phyloP scores from a whole-genome alignment of 495 filamentous ascomycete genomes.

The Extremus antarcticus region DNA sequence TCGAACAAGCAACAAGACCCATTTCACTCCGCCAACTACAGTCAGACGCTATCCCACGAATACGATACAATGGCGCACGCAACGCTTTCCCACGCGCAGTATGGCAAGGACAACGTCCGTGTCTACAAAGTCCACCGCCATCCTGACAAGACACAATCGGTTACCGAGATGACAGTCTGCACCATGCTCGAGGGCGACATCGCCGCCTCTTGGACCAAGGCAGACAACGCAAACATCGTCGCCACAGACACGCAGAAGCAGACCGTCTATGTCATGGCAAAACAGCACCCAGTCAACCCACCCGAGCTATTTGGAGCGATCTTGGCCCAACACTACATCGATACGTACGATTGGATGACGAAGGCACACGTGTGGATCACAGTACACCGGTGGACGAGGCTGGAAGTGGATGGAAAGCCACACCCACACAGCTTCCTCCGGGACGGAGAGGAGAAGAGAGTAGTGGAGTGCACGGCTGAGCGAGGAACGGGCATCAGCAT shows the following conservation, averaged over 20 bases:
- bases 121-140: slow-evolving; percentile 86
- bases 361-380: slow-evolving; percentile 66
- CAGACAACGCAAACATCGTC: slow-evolving; percentile 91
- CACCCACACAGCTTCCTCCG: slow-evolving; percentile 96
- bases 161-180: slow-evolving; percentile 91
- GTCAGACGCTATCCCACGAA: background rate
- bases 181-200: slow-evolving; percentile 84
- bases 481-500: slow-evolving; percentile 36
- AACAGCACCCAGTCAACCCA: slow-evolving; percentile 83
- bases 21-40: background rate
- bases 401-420: slow-evolving; percentile 74
- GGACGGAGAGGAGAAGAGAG: slow-evolving; percentile 78
- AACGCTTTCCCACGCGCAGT: slow-evolving; percentile 32
- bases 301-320: slow-evolving; percentile 86
- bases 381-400: slow-evolving; percentile 85
- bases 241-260: slow-evolving; percentile 98
- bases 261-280: slow-evolving; percentile 87
- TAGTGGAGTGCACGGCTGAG: slow-evolving; percentile 46
- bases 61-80: slow-evolving; percentile 25
- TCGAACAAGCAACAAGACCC: background rate
- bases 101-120: slow-evolving; percentile 78
- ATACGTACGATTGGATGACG: slow-evolving; percentile 78
- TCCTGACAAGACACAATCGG: slow-evolving; percentile 63
- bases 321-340: slow-evolving; percentile 76
- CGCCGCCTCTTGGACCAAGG: slow-evolving; percentile 81